Conservation (phyloP, 2,329 filamentous ascomycete species). For the Aureobasidium melanogenum region DNA sequence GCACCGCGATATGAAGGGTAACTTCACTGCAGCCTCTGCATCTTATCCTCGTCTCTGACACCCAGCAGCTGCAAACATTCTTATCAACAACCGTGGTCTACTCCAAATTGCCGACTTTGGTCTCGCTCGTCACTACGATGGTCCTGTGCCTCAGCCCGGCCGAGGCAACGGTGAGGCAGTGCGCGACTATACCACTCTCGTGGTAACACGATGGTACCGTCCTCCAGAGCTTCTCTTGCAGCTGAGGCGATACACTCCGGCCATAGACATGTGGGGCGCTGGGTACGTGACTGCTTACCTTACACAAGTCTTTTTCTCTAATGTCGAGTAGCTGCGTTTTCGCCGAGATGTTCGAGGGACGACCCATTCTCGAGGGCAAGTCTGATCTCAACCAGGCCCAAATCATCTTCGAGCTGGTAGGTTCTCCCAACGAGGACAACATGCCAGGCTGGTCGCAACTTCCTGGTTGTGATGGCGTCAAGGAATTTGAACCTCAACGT, state of each 20-base stretch:
- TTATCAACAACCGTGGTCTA: constrained; percentile 90
- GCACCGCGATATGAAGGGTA: constrained; percentile 86
- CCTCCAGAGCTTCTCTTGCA: constrained; percentile 87
- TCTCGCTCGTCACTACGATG: constrained; percentile 86
- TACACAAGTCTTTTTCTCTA: background rate
- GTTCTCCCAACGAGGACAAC: constrained; percentile 75
- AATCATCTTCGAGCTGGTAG: constrained; percentile 87
- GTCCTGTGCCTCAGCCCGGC: constrained; percentile 65
- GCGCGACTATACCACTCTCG: constrained; percentile 89
- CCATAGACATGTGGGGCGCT: constrained; percentile 97
- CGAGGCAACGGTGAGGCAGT: constrained; percentile 74
- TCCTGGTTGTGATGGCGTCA: constrained; percentile 70
- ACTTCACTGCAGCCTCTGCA: background rate
- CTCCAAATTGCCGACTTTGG: constrained; percentile 97
- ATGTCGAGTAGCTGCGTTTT: constrained; percentile 70
- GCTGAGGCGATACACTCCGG: constrained; percentile 85
- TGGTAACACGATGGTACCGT: constrained; percentile 95
- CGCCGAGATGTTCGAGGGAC: constrained; percentile 91
- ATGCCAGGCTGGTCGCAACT: constrained; percentile 88
- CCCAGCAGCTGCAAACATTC: constrained; percentile 67
- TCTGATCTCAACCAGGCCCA: constrained; percentile 85
- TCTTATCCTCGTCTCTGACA: constrained; percentile 13
- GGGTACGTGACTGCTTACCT: constrained; percentile 50
- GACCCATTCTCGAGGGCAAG: constrained; percentile 83
- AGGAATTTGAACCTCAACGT: constrained; percentile 49